These are phyloP conservation scores for Prunus campanulata DNA, from an alignment of 306 rosid species.

Conservation along the genomic window DNA sequence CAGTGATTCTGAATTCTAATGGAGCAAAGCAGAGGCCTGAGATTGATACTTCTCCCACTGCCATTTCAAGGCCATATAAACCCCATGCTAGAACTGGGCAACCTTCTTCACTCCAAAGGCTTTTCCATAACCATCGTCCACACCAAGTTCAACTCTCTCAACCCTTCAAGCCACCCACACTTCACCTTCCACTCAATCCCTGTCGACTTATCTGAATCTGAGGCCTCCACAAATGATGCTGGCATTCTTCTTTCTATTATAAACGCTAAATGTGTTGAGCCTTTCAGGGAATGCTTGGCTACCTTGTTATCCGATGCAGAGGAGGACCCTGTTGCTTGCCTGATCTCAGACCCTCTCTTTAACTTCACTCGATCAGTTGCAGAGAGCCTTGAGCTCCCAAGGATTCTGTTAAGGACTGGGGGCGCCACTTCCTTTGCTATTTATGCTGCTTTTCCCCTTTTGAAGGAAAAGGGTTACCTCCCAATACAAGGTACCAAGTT, in stretches of 20 bases:
- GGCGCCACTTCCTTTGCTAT: slow-evolving; percentile 30
- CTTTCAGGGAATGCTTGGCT: slow-evolving; percentile 31
- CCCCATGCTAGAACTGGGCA: slow-evolving; percentile 52
- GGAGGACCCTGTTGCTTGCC: slow-evolving; percentile 43
- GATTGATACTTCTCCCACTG: slow-evolving; percentile 41
- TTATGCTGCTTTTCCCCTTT: slow-evolving; percentile 36
- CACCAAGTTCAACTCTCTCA: slow-evolving; percentile 44
- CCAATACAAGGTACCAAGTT: slow-evolving; percentile 38
- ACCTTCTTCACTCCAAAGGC: slow-evolving; percentile 44
- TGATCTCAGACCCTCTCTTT: slow-evolving; percentile 43
- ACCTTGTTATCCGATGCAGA: slow-evolving; percentile 19
- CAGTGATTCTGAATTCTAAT: not conserved
- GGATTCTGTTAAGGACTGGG: slow-evolving; percentile 38
- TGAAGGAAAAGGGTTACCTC: slow-evolving; percentile 36
- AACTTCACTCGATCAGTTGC: slow-evolving; percentile 43
- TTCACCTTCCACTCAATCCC: slow-evolving; percentile 40
- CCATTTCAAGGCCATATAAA: slow-evolving; percentile 56
- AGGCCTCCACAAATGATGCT: slow-evolving; percentile 16
- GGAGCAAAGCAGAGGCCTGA: slow-evolving; percentile 30
- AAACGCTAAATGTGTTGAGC: slow-evolving; percentile 27
- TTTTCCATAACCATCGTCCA: slow-evolving; percentile 49
- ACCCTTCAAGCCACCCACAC: slow-evolving; percentile 45
- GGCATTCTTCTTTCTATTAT: slow-evolving; percentile 3
- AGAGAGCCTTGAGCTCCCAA: slow-evolving; percentile 32
- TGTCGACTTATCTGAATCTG: slow-evolving; percentile 10